Evolutionary conservation across 768 basidiomycete species (phyloP), one percentile per base, ranked within the genome.

Genomic region (Xerocomus brunneocitrinus): DNA sequence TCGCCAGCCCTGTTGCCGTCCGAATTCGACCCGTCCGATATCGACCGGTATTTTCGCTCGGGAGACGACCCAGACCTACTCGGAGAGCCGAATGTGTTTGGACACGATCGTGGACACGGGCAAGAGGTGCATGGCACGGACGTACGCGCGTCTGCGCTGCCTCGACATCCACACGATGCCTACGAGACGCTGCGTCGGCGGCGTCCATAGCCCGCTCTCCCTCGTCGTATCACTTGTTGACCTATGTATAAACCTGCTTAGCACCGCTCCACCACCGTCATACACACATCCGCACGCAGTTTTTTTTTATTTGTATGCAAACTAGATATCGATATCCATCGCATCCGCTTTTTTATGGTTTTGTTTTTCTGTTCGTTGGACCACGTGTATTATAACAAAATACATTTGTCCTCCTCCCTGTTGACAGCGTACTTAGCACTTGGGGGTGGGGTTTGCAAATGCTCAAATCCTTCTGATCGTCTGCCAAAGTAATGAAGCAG

Each of bases 1-100:
- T 63, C 74, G 30, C 68, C 74, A 32, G 50, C 69, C 52, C 73
- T 22, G 45, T 16, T 73, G 16, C 68, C 71, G n/a, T 77, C 76
- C 36, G 81, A 82, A 42, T 88, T 88, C 55, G 85, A 87, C 56
- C 79, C 73, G 38, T 79, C 79, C 10, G 88, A 90, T 62, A 83
- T 89, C 73, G 88, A 89, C 55, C 76, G 77, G 46, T 90, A 90
- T 70, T 90, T 90, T 67, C 78, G 80, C 47, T 60, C 69, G 35
- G 54, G 59, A 6, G 66, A 67, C n/a, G 66, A 62, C 24, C 47
- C 47, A n/a, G 50, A 55, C 10, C 2, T n/a, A 28, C 27, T 46
- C 3, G 27, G 32, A 22, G 55, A 60, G 8, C 35, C 53, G 32
- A 49, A 35, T 24, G 43, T 10, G 27, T 31, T 43, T n/a, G 53